Evolutionary conservation across 208 protist species (phyloP), one percentile per base, ranked within the genome.

Genomic region (Acanthamoeba lenticulata): DNA sequence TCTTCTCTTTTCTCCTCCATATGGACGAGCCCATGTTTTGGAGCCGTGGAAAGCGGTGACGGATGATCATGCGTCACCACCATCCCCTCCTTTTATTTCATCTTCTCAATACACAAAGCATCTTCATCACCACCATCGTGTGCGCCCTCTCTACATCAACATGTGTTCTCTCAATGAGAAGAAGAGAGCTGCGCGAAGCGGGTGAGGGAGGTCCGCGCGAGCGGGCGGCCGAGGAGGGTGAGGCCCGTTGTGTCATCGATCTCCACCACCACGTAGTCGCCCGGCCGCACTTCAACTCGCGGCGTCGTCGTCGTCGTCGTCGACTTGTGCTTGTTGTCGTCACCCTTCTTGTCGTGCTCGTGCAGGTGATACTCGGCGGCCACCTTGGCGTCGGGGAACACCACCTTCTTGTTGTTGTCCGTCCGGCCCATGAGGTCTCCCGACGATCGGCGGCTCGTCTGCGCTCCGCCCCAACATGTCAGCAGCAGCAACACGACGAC

Each of bases 401-500:
- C 32, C 1, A 96, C 94, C 69, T 95, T 97, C 79, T 96, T 96
- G 86, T 96, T 96, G 2, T 86, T 96, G 85, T 97, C 96, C 13
- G 94, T 96, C 88, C 95, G 77, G 27, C 96, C 96, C 21, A 96
- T 36, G 32, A 85, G 95, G 21, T 96, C 69, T 1, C 96, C 57
- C 11, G 85, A 4, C 21, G 93, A 95, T 36, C 92, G 81, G 92
- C 83, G 83, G 85, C 94, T 97, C 0, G 42, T 85, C 24, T 55
- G 44, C 32, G 0, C 69, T 24, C 21, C 15, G 40, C 9, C 13
- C 11, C 47, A 27, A 55, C 15, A 24, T 57, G 29, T 15, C 15
- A 62, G 55, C 3, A 45, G 13, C 19, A 40, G 6, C 19, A 77
- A 44, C n/a, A 77, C 15, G 6, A 32, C 11, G 1, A 74, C 19